Evolutionary conservation across 106 monocot species (phyloP), one percentile per base, ranked within the genome.

Genomic region (Dendrobium nobile): DNA sequence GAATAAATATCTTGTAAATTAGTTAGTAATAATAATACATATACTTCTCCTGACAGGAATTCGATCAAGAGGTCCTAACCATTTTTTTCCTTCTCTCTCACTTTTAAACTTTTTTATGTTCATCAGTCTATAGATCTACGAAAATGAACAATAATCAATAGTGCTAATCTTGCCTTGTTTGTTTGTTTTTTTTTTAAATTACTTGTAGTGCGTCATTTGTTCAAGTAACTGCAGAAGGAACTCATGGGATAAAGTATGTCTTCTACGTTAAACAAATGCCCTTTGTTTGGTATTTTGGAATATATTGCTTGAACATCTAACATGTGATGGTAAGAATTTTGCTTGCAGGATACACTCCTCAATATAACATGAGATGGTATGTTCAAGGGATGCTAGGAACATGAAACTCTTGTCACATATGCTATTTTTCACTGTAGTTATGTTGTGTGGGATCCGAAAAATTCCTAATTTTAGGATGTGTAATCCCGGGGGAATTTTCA

Each of bases 341-440:
- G 65, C 20, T 22, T 65, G 65, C 65, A 20, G 24, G n/a, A 65
- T 65, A 22, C 65, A 0, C 17, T 65, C n/a, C 65, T 65, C 65
- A 65, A 4, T 22, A 65, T 22, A 65, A 20, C 65, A 65, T 65
- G 20, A 65, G 8, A 86, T 77, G 22, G 33, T 80, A 74, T 75
- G 10, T 72, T 27, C 72, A 80, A 59, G 19, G 61, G 68, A 55
- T 80, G 33, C 80, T 24, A 16, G 48, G 56, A 87, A 88, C 79
- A 89, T 91, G 93, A 89, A 82, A 80, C 48, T 54, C 5, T 67
- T 33, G 75, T 79, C 78, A 78, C 86, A 77, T 78, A 51, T 84
- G 9, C 51, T 86, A 54, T 37, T 84, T 70, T 75, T 91, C 15
- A 79, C 80, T 64, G 18, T 77, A 51, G 16, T 79, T 40, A 83